Evolutionary conservation across 257 asterid species (phyloP).

Genomic region (Lantana camara): DNA sequence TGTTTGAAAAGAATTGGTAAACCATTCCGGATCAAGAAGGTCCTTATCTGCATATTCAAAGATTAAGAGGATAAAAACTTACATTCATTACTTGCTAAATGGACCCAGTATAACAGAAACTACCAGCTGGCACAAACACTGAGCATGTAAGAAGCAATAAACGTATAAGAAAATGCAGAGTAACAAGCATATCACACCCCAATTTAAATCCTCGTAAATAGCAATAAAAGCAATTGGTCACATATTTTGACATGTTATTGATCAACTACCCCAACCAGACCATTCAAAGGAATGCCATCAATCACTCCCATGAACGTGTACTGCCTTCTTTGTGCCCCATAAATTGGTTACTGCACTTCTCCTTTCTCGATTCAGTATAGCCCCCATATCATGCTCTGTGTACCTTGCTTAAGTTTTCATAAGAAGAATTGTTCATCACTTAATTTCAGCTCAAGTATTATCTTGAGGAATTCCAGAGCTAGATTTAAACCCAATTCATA

Average conservation of each 20-base stretch:
- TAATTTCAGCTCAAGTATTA: background rate
- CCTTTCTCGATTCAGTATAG: no score
- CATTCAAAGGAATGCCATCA: no score
- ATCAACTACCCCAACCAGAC: slow-evolving; percentile 1
- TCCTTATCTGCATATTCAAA: slow-evolving; percentile 63
- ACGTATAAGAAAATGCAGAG: background rate
- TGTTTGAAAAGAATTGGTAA: slow-evolving; percentile 82
- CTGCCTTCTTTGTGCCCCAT: no score
- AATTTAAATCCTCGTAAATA: slow-evolving; percentile 5
- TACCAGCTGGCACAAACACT: background rate
- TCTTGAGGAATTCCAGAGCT: background rate
- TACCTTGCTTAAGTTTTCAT: background rate
- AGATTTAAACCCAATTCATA: background rate
- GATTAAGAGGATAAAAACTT: slow-evolving; percentile 5
- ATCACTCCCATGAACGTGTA: no score
- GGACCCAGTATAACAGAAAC: slow-evolving; percentile 19
- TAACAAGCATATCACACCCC: background rate
- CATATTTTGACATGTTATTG: background rate
- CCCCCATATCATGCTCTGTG: background rate
- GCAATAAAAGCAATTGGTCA: slow-evolving; percentile 3
- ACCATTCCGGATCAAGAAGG: slow-evolving; percentile 95
- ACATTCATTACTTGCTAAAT: slow-evolving; percentile 20
- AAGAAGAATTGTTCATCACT: background rate
- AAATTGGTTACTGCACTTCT: no score
- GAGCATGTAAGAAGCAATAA: slow-evolving; percentile 17